A percentile compares a stretch with the other conserved stretches of the same genome.
phyloP scores from a whole-genome alignment of 2,329 filamentous ascomycete genomes.

The Metarhizium humberi region DNA sequence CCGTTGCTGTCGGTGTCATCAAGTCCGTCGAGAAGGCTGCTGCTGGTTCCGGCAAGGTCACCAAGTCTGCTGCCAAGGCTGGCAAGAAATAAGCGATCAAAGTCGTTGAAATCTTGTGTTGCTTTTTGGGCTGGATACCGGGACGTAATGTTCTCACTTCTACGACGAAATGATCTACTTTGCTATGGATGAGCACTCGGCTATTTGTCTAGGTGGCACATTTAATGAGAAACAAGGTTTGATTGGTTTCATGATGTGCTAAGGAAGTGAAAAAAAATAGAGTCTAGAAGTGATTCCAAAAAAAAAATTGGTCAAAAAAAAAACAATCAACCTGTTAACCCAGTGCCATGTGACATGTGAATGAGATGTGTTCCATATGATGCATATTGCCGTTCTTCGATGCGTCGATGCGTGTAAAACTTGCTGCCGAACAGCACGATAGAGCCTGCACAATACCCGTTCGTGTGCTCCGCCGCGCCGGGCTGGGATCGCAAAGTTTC shows the following conservation, averaged over 20 bases:
- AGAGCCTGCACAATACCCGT: no score
- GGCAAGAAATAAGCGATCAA: slow-evolving; percentile 56
- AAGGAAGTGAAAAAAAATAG: slow-evolving; percentile 31
- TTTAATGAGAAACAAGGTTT: slow-evolving; percentile 28
- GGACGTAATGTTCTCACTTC: slow-evolving; percentile 30
- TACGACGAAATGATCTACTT: slow-evolving; percentile 35
- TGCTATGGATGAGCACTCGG: slow-evolving; percentile 35
- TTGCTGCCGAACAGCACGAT: no score
- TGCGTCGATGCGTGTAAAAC: no score
- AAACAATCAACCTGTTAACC: neutral
- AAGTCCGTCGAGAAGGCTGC: slow-evolving; percentile 68
- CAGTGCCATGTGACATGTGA: neutral
- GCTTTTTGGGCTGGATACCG: slow-evolving; percentile 15
- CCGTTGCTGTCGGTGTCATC: slow-evolving; percentile 90
- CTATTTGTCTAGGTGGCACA: slow-evolving; percentile 30
- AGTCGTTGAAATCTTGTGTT: slow-evolving; percentile 15
- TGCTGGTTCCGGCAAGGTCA: slow-evolving; percentile 52
- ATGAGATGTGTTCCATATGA: neutral
- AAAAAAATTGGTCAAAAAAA: slow-evolving; percentile 2
- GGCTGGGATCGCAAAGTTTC: no score
- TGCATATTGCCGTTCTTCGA: no score
- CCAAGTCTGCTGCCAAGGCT: slow-evolving; percentile 66
- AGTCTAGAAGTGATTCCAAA: slow-evolving; percentile 34
- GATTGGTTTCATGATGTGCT: slow-evolving; percentile 26
- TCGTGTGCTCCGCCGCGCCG: no score